phyloP scores from a whole-genome alignment of 371 early-diverging fungal species.

The Blastocladiella emersonii region DNA sequence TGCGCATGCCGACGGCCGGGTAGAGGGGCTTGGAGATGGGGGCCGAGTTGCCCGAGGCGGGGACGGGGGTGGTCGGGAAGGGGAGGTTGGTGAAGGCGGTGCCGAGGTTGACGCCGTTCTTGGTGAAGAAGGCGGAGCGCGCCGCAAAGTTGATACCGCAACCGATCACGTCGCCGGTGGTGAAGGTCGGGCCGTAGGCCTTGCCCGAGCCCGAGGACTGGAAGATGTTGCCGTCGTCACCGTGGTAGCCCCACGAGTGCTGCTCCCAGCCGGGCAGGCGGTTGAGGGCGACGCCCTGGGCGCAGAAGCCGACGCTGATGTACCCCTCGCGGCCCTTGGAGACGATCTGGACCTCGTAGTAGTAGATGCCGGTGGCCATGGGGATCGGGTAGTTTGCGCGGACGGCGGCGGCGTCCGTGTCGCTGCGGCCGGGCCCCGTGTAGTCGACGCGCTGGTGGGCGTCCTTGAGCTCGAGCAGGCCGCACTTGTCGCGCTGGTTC shows the following conservation, averaged over 20 bases:
- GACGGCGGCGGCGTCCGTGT: conserved; percentile 31
- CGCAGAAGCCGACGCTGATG: conserved; percentile 33
- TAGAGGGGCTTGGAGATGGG: conserved; percentile 26
- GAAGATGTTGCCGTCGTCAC: conserved; percentile 83
- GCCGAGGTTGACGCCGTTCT: conserved; percentile 76
- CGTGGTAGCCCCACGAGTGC: conserved; percentile 75
- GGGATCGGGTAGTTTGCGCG: conserved; percentile 33
- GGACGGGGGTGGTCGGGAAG: conserved; percentile 5
- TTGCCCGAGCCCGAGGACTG: conserved; percentile 63
- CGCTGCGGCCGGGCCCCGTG: conserved; percentile 26
- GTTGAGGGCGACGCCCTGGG: conserved; percentile 15
- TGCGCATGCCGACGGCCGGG: conserved; percentile 80
- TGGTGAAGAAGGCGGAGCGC: conserved; percentile 70
- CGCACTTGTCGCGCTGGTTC: conserved; percentile 1
- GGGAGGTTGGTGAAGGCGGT: conserved; percentile 17
- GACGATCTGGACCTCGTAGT: conserved; percentile 33
- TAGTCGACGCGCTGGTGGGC: not conserved
- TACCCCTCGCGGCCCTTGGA: conserved; percentile 39
- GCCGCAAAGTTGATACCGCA: conserved; percentile 75
- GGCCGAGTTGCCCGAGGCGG: conserved; percentile 16
- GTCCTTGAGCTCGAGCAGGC: not conserved
- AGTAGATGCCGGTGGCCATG: conserved; percentile 27
- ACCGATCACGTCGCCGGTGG: conserved; percentile 81
- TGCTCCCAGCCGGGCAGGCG: conserved; percentile 58
- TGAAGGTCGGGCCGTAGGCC: conserved; percentile 76